Evolutionary conservation across 768 basidiomycete species (phyloP).

Genomic region (Suillus decipiens): DNA sequence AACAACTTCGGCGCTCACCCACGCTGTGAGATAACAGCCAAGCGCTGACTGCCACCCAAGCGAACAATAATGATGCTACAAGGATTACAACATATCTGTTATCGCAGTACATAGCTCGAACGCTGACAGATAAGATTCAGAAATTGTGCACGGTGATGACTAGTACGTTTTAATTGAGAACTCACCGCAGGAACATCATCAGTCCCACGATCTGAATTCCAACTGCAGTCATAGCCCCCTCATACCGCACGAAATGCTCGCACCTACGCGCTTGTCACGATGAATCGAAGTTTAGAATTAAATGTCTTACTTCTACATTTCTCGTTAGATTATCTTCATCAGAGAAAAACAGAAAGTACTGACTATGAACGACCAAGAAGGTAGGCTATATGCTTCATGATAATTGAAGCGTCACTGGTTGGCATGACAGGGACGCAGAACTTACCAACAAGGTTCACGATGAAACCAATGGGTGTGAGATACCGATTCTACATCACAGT

Average conservation of each 20-base stretch:
- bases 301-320: conserved; percentile 12
- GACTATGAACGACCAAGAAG: conserved; percentile 14
- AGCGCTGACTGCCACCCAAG: conserved; percentile 47
- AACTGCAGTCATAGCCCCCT: conserved; percentile 46
- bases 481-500: conserved; percentile 57
- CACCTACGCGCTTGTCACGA: conserved; percentile 36
- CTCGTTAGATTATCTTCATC: background rate
- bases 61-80: conserved; percentile 35
- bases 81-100: conserved; percentile 16
- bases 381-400: conserved; percentile 20
- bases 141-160: background rate
- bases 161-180: background rate
- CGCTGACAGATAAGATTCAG: conserved; percentile 12
- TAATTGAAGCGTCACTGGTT: background rate
- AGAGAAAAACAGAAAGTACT: background rate
- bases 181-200: conserved; percentile 49
- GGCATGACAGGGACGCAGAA: background rate
- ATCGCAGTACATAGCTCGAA: conserved; percentile 21
- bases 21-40: conserved; percentile 56
- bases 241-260: conserved; percentile 48
- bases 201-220: conserved; percentile 40
- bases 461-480: conserved; percentile 61
- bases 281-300: background rate
- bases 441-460: conserved; percentile 50
- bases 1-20: conserved; percentile 39